Evolutionary conservation across 2,329 filamentous ascomycete genomes (phyloP), one percentile per base, ranked within the genome.

Genomic region (Torrubiellomyces zombiae): DNA sequence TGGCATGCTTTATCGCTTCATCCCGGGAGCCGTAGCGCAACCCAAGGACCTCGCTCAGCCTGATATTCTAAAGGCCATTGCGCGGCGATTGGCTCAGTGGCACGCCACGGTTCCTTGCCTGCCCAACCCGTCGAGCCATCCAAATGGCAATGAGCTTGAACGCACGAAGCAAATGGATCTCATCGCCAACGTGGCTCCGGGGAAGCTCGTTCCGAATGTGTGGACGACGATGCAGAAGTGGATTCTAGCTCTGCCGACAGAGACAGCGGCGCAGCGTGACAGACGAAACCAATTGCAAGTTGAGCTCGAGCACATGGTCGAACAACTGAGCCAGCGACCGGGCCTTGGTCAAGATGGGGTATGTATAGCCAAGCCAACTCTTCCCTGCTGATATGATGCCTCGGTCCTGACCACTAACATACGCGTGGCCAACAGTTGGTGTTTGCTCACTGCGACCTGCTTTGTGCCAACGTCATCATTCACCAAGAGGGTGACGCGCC

Each of bases 141-240:
- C 21, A 21, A 51, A 52, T 40, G 56, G 38, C 34, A 50, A 47
- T 25, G 45, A 50, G 32, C 51, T 50, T 28, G 37, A 47, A 30
- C 41, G 40, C 28, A 28, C 38, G 32, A 35, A 42, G 30, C 35
- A 50, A 32, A 42, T 60, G 40, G 41, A 50, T 25, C 48, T 50
- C 23, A 59, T 65, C 30, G 53, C 59, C 33, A 51, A 52, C 31
- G 56, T 66, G 21, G 69, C 69, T 13, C 70, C 70, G 22, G 69
- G 69, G 32, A 81, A 75, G 43, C 73, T 74, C 5, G 61, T 69
- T n/a, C 80, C 83, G 11, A 94, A 91, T 47, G 57, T 92, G 28
- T 98, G 89, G 89, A 82, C 80, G 6, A 83, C 91, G 17, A 78
- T 94, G 66, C 82, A 92, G 48, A 91, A 85, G 54, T 98, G 89